Evolutionary conservation across 1,284 basidiomycete species (phyloP).

Genomic region (Pisolithus thermaeus): DNA sequence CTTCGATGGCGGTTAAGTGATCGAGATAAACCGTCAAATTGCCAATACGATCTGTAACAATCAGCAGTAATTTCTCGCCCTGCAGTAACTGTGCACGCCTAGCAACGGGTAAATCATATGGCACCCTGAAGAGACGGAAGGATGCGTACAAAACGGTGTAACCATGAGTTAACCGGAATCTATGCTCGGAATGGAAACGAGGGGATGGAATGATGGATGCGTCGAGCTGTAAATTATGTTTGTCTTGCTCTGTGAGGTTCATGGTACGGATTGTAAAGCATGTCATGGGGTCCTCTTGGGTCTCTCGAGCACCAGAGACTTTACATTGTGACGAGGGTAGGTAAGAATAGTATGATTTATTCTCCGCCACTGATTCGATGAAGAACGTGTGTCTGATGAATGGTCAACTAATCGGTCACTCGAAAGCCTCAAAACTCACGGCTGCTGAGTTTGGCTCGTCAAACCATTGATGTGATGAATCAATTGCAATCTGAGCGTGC

Average conservation of each 20-base stretch:
- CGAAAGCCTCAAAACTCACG: conserved; percentile 12
- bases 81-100: conserved; percentile 36
- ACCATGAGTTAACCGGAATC: conserved; percentile 33
- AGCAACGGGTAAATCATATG: background rate
- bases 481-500: conserved; percentile 14
- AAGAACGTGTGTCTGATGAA: conserved; percentile 15
- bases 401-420: background rate
- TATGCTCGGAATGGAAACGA: conserved; percentile 14
- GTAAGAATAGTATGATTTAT: background rate
- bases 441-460: conserved; percentile 2
- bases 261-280: conserved; percentile 34
- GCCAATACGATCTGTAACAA: conserved; percentile 32
- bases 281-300: conserved; percentile 19
- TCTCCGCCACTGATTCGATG: conserved; percentile 6
- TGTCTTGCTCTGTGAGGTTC: conserved; percentile 36
- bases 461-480: conserved; percentile 22
- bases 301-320: conserved; percentile 12
- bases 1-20: conserved; percentile 23
- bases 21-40: conserved; percentile 39
- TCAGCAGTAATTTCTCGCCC: conserved; percentile 35
- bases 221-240: conserved; percentile 37
- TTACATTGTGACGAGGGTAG: conserved; percentile 6
- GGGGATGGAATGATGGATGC: conserved; percentile 34
- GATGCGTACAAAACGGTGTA: conserved; percentile 32
- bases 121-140: background rate